Evolutionary conservation across 345 rosid genomes (phyloP).

Genomic region (Salix koriyanagi): DNA sequence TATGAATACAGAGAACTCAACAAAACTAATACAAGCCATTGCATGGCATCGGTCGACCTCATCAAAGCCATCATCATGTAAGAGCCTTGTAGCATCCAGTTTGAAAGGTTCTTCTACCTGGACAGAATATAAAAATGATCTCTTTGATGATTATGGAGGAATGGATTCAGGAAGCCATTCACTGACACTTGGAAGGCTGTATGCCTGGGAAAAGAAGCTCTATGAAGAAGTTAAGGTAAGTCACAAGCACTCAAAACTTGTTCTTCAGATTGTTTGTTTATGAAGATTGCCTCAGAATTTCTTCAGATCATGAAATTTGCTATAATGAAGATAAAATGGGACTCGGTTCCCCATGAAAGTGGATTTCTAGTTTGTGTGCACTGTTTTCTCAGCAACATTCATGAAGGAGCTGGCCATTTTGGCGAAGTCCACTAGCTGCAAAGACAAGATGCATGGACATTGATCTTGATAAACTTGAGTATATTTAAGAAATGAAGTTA

Average conservation of each 20-base stretch:
- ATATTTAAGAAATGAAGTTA: neutral
- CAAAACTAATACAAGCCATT: constrained; percentile 51
- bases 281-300: neutral
- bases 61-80: constrained; percentile 50
- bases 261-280: neutral
- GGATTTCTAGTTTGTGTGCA: neutral
- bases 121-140: constrained; percentile 54
- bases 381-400: neutral
- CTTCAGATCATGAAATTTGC: neutral
- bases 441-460: neutral
- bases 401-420: neutral
- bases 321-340: neutral
- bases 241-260: neutral
- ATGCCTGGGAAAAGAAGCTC: constrained; percentile 83
- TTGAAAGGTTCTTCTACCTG: constrained; percentile 46
- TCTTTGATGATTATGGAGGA: constrained; percentile 62
- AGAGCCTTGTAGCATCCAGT: constrained; percentile 61
- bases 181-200: constrained; percentile 52
- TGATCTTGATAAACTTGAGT: neutral
- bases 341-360: neutral
- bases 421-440: neutral
- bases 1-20: constrained; percentile 49
- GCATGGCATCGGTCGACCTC: constrained; percentile 57
- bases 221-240: constrained; percentile 66
- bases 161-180: constrained; percentile 78